These are phyloP conservation scores for Synchytrium microbalum DNA, from an alignment of 371 early-diverging fungal species.

Conservation along the genomic window DNA sequence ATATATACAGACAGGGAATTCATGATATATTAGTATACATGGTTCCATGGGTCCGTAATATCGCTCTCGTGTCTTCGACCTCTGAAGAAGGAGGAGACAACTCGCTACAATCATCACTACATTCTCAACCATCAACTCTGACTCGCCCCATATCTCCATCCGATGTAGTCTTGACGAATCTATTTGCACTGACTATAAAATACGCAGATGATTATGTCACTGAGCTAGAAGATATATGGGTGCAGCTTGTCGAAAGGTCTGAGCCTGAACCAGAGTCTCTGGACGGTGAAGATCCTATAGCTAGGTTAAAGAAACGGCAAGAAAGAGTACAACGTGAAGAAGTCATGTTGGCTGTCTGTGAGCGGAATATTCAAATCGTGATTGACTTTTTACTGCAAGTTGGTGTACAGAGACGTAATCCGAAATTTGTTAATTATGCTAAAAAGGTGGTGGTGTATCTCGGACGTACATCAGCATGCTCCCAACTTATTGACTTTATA, in stretches of 20 bases:
- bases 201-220: slow-evolving; percentile 68
- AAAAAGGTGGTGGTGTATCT: slow-evolving; percentile 75
- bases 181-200: slow-evolving; percentile 77
- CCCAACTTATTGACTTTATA: slow-evolving; percentile 52
- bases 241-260: slow-evolving; percentile 52
- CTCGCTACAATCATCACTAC: slow-evolving; percentile 24
- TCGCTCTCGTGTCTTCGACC: slow-evolving; percentile 38
- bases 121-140: slow-evolving; percentile 38
- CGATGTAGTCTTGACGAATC: slow-evolving; percentile 62
- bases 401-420: slow-evolving; percentile 67
- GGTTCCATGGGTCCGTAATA: slow-evolving; percentile 79
- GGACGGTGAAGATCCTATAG: slow-evolving; percentile 9
- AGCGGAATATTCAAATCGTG: slow-evolving; percentile 57
- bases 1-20: slow-evolving; percentile 10
- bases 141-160: slow-evolving; percentile 7
- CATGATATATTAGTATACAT: slow-evolving; percentile 62
- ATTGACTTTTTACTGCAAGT: slow-evolving; percentile 66
- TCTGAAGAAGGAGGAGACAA: slow-evolving; percentile 29
- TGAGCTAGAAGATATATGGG: slow-evolving; percentile 76
- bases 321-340: slow-evolving; percentile 22
- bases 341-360: slow-evolving; percentile 11
- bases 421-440: slow-evolving; percentile 66
- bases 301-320: slow-evolving; percentile 24
- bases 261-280: slow-evolving; percentile 8
- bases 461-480: slow-evolving; percentile 59